These are phyloP conservation scores for Senecio squalidus DNA, from an alignment of 140 eudicot species.

Conservation along the genomic window DNA sequence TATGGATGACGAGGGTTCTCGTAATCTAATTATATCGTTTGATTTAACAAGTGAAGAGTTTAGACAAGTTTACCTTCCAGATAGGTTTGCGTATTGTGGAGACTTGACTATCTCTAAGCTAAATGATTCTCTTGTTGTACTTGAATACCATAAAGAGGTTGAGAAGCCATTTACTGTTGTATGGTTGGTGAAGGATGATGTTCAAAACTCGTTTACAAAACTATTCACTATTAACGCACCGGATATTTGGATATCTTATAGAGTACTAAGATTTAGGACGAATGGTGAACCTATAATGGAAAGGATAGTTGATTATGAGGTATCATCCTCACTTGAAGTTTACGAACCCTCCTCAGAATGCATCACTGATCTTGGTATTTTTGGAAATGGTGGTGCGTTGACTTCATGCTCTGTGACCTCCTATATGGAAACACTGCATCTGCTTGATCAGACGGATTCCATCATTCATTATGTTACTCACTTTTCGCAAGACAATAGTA, in stretches of 20 bases:
- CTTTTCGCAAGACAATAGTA: too few relatives aligned
- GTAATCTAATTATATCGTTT: not conserved
- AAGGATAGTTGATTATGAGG: too few relatives aligned
- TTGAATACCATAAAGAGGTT: not conserved
- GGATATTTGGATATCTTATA: too few relatives aligned
- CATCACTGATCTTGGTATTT: too few relatives aligned
- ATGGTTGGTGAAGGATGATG: not conserved
- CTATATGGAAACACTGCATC: too few relatives aligned
- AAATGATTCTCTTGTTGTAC: not conserved
- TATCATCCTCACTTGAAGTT: too few relatives aligned
- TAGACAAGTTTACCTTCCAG: not conserved
- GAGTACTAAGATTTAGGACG: not conserved
- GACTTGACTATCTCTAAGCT: not conserved
- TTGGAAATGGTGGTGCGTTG: too few relatives aligned
- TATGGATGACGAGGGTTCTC: not conserved
- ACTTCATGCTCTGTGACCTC: too few relatives aligned
- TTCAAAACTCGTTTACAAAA: not conserved
- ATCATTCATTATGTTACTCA: too few relatives aligned
- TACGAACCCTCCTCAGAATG: too few relatives aligned
- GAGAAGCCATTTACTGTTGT: not conserved
- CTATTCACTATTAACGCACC: not conserved
- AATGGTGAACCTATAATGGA: too few relatives aligned
- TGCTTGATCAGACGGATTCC: too few relatives aligned
- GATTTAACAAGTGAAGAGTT: not conserved
- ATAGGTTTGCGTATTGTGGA: not conserved